Evolutionary conservation across 2,329 filamentous ascomycete species (phyloP).

Genomic region (Onygena corvina): DNA sequence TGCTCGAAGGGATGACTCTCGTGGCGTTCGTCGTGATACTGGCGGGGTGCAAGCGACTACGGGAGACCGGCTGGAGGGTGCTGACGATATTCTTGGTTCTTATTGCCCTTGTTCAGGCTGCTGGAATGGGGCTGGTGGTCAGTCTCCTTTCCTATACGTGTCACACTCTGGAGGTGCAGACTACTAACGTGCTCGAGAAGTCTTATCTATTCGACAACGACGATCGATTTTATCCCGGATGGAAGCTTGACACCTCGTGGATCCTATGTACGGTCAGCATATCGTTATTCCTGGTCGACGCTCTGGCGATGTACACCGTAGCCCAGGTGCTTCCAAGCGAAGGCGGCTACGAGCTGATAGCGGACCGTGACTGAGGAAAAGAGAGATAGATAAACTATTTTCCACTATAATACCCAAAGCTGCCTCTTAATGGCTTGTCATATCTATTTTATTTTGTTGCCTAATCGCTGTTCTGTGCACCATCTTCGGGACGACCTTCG

Average conservation of each 20-base stretch:
- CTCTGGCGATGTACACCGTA: slow-evolving; percentile 50
- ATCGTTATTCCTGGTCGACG: slow-evolving; percentile 43
- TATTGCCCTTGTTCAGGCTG: slow-evolving; percentile 57
- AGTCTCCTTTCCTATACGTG: slow-evolving; percentile 28
- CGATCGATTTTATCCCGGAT: slow-evolving; percentile 69
- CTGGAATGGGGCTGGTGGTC: slow-evolving; percentile 74
- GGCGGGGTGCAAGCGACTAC: slow-evolving; percentile 62
- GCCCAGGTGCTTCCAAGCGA: slow-evolving; percentile 63
- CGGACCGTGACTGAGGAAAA: slow-evolving; percentile 24
- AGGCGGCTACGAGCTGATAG: slow-evolving; percentile 74
- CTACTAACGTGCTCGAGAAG: slow-evolving; percentile 34
- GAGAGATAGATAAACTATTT: too few relatives aligned
- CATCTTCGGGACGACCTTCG: too few relatives aligned
- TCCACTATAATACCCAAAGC: too few relatives aligned
- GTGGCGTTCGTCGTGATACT: slow-evolving; percentile 69
- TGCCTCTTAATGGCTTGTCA: too few relatives aligned
- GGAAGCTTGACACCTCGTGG: slow-evolving; percentile 69
- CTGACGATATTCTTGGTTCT: slow-evolving; percentile 53
- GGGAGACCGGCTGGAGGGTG: slow-evolving; percentile 73
- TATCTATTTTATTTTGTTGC: too few relatives aligned
- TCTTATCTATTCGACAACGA: slow-evolving; percentile 75
- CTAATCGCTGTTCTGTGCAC: too few relatives aligned
- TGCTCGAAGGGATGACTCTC: slow-evolving; percentile 70
- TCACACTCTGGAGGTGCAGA: background rate
- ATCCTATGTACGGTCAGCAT: slow-evolving; percentile 55